A percentile compares a stretch with the other conserved stretches of the same genome.
These are phyloP conservation scores for Esteya vermicola DNA, from an alignment of 2,329 filamentous ascomycete species.

Conservation along the genomic window DNA sequence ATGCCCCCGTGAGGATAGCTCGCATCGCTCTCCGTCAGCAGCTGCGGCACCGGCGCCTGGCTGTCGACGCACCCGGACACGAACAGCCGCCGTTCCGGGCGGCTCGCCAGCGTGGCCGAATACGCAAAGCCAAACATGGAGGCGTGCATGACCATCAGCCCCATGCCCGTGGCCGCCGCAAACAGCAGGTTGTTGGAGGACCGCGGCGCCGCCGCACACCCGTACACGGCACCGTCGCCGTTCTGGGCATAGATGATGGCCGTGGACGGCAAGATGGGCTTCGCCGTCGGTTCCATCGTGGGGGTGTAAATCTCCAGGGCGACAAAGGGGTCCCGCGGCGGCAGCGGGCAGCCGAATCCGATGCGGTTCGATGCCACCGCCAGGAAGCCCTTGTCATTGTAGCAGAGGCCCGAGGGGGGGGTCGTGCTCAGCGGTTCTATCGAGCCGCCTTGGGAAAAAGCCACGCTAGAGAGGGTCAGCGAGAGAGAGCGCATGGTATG, in stretches of 20 bases:
- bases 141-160: conserved; percentile 21
- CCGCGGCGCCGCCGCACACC: conserved; percentile 27
- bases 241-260: neutral
- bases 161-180: conserved; percentile 32
- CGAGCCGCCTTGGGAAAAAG: too few relatives aligned
- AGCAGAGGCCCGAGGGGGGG: conserved; percentile 32
- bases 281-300: neutral
- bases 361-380: conserved; percentile 25
- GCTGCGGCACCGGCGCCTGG: neutral
- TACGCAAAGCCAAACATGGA: too few relatives aligned
- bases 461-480: too few relatives aligned
- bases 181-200: conserved; percentile 25
- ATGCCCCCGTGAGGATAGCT: too few relatives aligned
- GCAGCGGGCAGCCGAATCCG: neutral
- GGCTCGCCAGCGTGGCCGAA: neutral
- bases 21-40: too few relatives aligned
- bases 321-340: neutral
- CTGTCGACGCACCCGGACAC: conserved; percentile 14
- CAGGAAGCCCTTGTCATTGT: conserved; percentile 26
- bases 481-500: too few relatives aligned
- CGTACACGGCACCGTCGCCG: conserved; percentile 17
- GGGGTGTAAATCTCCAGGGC: conserved; percentile 14
- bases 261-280: too few relatives aligned
- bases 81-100: neutral
- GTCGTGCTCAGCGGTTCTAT: conserved; percentile 6